Percentiles rank a stretch among this genome's conserved stretches.
Evolutionary conservation across 2,329 filamentous ascomycete genomes (phyloP).

Genomic region (Lizonia empirigonia): DNA sequence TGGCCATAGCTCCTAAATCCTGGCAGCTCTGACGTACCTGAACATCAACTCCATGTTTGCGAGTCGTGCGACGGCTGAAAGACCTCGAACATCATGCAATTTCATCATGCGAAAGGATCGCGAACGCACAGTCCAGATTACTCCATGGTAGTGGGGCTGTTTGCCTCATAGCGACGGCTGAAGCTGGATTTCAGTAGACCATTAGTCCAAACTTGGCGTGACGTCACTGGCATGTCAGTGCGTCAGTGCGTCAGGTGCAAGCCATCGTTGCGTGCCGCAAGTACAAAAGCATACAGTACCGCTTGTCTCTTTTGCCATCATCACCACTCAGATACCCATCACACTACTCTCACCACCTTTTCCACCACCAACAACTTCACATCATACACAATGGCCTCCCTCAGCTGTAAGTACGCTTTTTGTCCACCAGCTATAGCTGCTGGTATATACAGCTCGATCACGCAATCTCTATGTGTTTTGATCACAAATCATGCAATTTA

Average conservation of each 20-base stretch:
- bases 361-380: constrained; percentile 23
- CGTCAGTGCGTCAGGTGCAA: too few relatives aligned
- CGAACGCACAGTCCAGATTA: constrained; percentile 23
- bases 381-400: constrained; percentile 60
- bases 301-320: constrained; percentile 29
- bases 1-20: constrained; percentile 13
- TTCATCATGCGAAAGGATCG: constrained; percentile 23
- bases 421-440: neutral
- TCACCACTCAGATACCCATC: constrained; percentile 22
- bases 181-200: constrained; percentile 26
- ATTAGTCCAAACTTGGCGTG: constrained; percentile 27
- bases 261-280: constrained; percentile 22
- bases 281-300: constrained; percentile 43
- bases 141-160: constrained; percentile 17
- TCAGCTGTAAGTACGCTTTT: constrained; percentile 59
- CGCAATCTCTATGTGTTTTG: constrained; percentile 19
- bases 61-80: constrained; percentile 4
- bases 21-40: constrained; percentile 22
- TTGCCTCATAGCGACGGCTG: constrained; percentile 27
- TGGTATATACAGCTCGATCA: constrained; percentile 2
- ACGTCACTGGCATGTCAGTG: constrained; percentile 43
- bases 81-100: constrained; percentile 17
- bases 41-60: constrained; percentile 7
- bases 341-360: constrained; percentile 14
- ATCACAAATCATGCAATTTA: constrained; percentile 7